phyloP scores from a whole-genome alignment of 2,329 filamentous ascomycete genomes.

The Cadophora sp. region DNA sequence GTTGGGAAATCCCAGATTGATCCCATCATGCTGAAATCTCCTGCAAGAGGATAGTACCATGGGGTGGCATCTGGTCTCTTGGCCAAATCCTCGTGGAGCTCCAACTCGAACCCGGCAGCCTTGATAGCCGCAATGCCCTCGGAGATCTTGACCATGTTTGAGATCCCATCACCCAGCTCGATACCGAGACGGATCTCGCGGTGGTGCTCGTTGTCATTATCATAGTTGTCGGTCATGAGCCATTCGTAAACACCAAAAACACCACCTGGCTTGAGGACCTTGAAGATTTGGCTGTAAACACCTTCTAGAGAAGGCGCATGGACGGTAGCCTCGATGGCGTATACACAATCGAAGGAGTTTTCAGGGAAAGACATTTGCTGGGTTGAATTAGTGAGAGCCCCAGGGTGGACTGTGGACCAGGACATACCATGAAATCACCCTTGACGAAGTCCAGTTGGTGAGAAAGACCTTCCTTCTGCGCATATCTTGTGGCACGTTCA shows the following conservation, averaged over 20 bases:
- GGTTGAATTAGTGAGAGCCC: slow-evolving; percentile 19
- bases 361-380: slow-evolving; percentile 95
- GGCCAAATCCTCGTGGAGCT: slow-evolving; percentile 88
- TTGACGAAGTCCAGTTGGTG: slow-evolving; percentile 88
- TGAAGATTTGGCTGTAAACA: slow-evolving; percentile 94
- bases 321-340: slow-evolving; percentile 96
- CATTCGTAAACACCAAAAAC: slow-evolving; percentile 98
- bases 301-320: slow-evolving; percentile 91
- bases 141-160: slow-evolving; percentile 93
- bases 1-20: slow-evolving; percentile 80
- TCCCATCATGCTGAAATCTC: slow-evolving; percentile 84
- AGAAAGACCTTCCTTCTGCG: slow-evolving; percentile 79
- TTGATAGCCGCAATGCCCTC: slow-evolving; percentile 87
- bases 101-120: slow-evolving; percentile 84
- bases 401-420: neutral
- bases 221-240: slow-evolving; percentile 97
- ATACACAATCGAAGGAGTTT: slow-evolving; percentile 91
- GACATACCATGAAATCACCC: slow-evolving; percentile 87
- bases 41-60: slow-evolving; percentile 94
- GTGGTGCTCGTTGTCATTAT: slow-evolving; percentile 87
- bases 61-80: slow-evolving; percentile 77
- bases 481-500: slow-evolving; percentile 88
- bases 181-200: slow-evolving; percentile 95
- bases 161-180: slow-evolving; percentile 94
- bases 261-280: slow-evolving; percentile 94